Base-by-base conservation (phyloP, 176 grass and related monocot species). In the Bothriochloa decipiens region DNA sequence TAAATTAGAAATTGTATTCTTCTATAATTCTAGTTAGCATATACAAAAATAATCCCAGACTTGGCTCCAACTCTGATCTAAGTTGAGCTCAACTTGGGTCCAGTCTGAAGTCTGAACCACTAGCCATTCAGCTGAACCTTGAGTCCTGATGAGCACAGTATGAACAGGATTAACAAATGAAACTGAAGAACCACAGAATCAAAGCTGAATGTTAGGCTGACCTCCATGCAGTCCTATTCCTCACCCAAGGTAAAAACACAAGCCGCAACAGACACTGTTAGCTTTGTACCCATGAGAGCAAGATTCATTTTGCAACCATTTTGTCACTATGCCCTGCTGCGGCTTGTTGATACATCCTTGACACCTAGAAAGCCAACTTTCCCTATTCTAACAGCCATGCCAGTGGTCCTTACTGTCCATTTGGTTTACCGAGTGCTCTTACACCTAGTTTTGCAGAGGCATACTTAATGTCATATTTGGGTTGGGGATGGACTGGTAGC, bases 321-420 rank as follows among this genome's bases (percentile, higher is more conserved):
- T 53, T 20, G 27, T 53, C 46, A 52, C 7, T 52, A 74, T 20
- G 16, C 11, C 15, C 45, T 18, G 3, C 8, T 9, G 11, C 53
- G 46, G 27, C 72, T 53, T 52, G 72, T 26, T 35, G 27, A 53
- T 75, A 46, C 72, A 53, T 28, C 46, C 72, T 75, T 49, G 11
- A 75, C 26, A 29, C 20, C 20, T 42, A 43, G 37, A 42, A 25
- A 42, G 37, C 14, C 71, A 74, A 32, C 26, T 27, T 47, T 74
- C 27, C 45, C 45, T 52, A 52, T 20, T 74, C 45, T 52, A 52
- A 50, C 16, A 33, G 16, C 4, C 27, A 13, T 15, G 2, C 43
- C 15, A 74, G 43, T 16, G 43, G 14, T 18, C 13, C 72, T 52
- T 74, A 40, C 1, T 49, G 52, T 52, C 46, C 26, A 22, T 52